A percentile compares a stretch with the other conserved stretches of the same genome.
Evolutionary conservation across 192 early-diverging fungal species (phyloP).

Genomic region (Lunasporangiospora selenospora): DNA sequence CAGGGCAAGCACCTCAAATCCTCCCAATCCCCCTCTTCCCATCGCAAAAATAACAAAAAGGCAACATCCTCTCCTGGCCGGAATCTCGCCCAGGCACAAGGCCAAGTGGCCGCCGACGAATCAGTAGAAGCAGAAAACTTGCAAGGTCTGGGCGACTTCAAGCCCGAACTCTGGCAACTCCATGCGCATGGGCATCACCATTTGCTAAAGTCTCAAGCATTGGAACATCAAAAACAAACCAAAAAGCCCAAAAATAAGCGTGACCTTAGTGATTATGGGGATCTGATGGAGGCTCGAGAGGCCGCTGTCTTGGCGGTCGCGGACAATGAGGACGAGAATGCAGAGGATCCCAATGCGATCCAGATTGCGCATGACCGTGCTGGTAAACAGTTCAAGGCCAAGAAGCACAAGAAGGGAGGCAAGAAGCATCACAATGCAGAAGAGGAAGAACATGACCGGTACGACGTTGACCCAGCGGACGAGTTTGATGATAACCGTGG

Average conservation of each 20-base stretch:
- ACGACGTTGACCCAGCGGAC: conserved; percentile 7
- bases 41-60: not conserved
- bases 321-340: not conserved
- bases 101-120: no score
- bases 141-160: conserved; percentile 1
- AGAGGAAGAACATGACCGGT: conserved; percentile 17
- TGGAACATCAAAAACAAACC: not conserved
- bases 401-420: not conserved
- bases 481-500: conserved; percentile 1
- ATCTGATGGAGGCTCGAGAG: not conserved
- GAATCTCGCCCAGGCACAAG: not conserved
- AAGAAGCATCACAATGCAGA: conserved; percentile 10
- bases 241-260: not conserved
- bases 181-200: conserved; percentile 28
- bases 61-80: not conserved
- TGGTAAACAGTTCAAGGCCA: no score
- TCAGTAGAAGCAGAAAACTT: not conserved
- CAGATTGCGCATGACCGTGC: conserved; percentile 6
- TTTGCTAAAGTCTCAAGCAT: conserved; percentile 4
- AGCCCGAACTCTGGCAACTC: conserved; percentile 39
- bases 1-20: conserved; percentile 19
- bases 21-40: not conserved
- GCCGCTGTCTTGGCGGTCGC: not conserved
- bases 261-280: not conserved
- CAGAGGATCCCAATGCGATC: no score